phyloP scores from a whole-genome alignment of 805 yeast genomes.

The Myxozyma udenii region DNA sequence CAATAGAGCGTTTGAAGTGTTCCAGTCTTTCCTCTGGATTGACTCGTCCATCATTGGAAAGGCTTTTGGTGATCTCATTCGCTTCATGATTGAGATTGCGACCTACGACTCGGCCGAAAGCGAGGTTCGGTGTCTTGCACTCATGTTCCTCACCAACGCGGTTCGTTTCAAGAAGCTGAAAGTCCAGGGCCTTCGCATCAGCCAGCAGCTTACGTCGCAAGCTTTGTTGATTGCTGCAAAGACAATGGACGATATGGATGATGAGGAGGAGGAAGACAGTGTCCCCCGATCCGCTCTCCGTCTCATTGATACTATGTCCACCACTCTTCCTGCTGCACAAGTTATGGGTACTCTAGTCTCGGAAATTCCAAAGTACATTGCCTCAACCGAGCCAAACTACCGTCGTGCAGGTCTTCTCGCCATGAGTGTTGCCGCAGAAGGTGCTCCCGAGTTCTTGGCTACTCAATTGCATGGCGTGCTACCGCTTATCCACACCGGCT shows the following conservation, averaged over 20 bases:
- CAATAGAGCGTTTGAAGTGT: constrained; percentile 73
- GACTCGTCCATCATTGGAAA: constrained; percentile 80
- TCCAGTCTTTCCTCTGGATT: constrained; percentile 71
- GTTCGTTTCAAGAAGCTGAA: constrained; percentile 78
- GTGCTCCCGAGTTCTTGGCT: constrained; percentile 90
- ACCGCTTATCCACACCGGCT: constrained; percentile 69
- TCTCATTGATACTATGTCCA: constrained; percentile 70
- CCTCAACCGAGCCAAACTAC: constrained; percentile 66
- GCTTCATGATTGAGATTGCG: constrained; percentile 65
- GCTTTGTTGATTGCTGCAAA: constrained; percentile 78
- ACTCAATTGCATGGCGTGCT: constrained; percentile 70
- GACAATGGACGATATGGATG: constrained; percentile 72
- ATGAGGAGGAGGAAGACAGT: constrained; percentile 85
- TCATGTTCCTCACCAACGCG: constrained; percentile 78
- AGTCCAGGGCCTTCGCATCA: constrained; percentile 74
- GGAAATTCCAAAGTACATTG: constrained; percentile 39
- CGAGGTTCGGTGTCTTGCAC: constrained; percentile 76
- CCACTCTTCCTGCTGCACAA: constrained; percentile 88
- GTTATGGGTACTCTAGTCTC: constrained; percentile 74
- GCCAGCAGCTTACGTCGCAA: constrained; percentile 70
- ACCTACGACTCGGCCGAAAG: constrained; percentile 62
- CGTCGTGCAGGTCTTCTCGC: constrained; percentile 85
- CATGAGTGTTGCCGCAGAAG: constrained; percentile 77
- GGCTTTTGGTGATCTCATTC: constrained; percentile 62
- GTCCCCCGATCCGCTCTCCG: constrained; percentile 77